Evolutionary conservation across 2,329 filamentous ascomycete genomes (phyloP), one percentile per base, ranked within the genome.

Genomic region (Colletotrichum tofieldiae): DNA sequence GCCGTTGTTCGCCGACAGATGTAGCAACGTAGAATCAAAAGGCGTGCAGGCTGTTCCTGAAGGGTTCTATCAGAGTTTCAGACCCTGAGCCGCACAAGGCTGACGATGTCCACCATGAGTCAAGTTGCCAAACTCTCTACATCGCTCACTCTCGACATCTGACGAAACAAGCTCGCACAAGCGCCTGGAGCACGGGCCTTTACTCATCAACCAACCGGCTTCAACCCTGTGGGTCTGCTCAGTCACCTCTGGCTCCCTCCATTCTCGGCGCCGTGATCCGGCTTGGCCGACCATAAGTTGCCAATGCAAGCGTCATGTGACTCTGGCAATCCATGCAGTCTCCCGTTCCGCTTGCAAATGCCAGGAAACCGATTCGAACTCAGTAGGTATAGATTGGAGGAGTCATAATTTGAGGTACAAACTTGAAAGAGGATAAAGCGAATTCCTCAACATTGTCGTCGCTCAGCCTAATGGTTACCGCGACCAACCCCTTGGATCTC

Each of bases 121-220:
- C 47, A 54, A 59, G 35, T 16, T 58, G 41, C 37, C 16, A 45
- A 39, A 35, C 11, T 23, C 23, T 9, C n/a, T 37, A 18, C 16
- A 29, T 14, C 39, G 23, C 35, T 41, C 32, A 43, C 29, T 35
- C 56, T 56, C 47, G 41, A 67, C 63, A 61, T 61, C 63, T 56
- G 63, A 71, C 63, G 56, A 71, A 67, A 62, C 63, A 71, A 67
- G 67, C 67, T 67, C 49, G 26, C 43, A 49, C 45, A 55, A 56
- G 56, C 41, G 26, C 26, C 29, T 16, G 32, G 11, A 43, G 56
- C 68, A 67, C 64, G 49, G 32, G 6, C 39, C 51, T 7, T 56
- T 63, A 54, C 47, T 32, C 49, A 54, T 37, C 8, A 16, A 5
- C 8, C 49, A 39, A 55, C 65, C 26, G 49, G 49, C 56, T 29